A percentile compares a stretch with the other conserved stretches of the same genome.
phyloP scores from a whole-genome alignment of 2,329 filamentous ascomycete genomes.

The Knufia fluminis region DNA sequence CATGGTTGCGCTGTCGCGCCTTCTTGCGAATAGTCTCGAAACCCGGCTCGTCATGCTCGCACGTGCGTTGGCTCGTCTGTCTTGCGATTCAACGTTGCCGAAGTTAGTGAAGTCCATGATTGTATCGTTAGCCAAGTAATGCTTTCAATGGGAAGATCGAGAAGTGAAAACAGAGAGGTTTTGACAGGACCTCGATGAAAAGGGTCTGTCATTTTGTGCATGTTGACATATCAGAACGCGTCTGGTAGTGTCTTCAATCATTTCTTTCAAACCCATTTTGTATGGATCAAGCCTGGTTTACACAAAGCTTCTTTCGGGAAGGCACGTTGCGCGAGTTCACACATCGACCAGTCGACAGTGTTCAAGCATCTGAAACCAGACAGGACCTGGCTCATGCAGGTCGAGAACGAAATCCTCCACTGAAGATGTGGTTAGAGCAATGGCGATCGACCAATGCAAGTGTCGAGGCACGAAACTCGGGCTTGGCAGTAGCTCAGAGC shows the following conservation, averaged over 20 bases:
- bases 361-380: conserved; percentile 1
- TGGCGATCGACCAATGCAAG: neutral
- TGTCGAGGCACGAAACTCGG: neutral
- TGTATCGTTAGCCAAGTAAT: neutral
- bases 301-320: neutral
- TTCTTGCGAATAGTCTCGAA: conserved; percentile 1
- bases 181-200: neutral
- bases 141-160: neutral
- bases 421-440: neutral
- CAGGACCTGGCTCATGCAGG: conserved; percentile 2
- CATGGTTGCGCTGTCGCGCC: neutral
- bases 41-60: conserved; percentile 3
- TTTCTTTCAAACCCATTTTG: neutral
- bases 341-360: neutral
- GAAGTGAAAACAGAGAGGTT: neutral
- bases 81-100: neutral
- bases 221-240: neutral
- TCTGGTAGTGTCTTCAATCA: neutral
- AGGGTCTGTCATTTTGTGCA: neutral
- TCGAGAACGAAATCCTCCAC: neutral
- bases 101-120: neutral
- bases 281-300: neutral
- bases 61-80: neutral
- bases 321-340: neutral
- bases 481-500: neutral